Evolutionary conservation across 768 basidiomycete genomes (phyloP), one percentile per base, ranked within the genome.

Genomic region (Mycena metata): DNA sequence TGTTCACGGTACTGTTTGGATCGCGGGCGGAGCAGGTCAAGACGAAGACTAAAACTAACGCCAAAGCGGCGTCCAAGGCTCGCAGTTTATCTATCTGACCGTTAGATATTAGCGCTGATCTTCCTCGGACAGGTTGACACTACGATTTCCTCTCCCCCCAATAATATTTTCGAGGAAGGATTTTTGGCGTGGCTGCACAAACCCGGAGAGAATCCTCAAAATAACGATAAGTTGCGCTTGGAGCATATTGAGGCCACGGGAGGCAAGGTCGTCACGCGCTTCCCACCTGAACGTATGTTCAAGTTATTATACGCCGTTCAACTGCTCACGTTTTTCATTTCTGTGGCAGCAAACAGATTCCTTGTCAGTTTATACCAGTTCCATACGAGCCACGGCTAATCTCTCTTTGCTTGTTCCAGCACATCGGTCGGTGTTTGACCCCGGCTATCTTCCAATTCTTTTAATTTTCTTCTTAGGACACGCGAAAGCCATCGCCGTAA

Each of bases 401-500:
- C 39, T 23, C 2, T 57, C 17, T 42, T 23, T 57, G 19, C 47
- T n/a, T n/a, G n/a, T n/a, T n/a, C n/a, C n/a, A 57, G 55, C 55
- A 57, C 16, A 26, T 57, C 11, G 55, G 55, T 43, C 12, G 12
- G 36, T 36, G 36, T 36, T 36, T 36, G 7, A 12, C 36, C n/a
- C 36, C 36, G 12, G 36, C 12, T 36, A 6, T 36, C 12, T 12
- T 36, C 36, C 12, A 36, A 7, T 36, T 36, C 36, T 12, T 12
- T 36, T 6, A 36, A 36, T 36, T 80, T 84, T 98, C 41, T 96
- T 94, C n/a, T 91, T 94, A 71, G 96, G 96, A 3, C 97, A 99
- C 76, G 97, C 96, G 45, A 99, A 99, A 78, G 96, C 97, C 2
- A 98, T 99, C 75, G 96, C 97, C 74, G 90, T 99, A 69, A 94